A percentile compares a stretch with the other conserved stretches of the same genome.
These are phyloP conservation scores for Macrotyloma uniflorum DNA, from an alignment of 306 rosid species.

Conservation along the genomic window DNA sequence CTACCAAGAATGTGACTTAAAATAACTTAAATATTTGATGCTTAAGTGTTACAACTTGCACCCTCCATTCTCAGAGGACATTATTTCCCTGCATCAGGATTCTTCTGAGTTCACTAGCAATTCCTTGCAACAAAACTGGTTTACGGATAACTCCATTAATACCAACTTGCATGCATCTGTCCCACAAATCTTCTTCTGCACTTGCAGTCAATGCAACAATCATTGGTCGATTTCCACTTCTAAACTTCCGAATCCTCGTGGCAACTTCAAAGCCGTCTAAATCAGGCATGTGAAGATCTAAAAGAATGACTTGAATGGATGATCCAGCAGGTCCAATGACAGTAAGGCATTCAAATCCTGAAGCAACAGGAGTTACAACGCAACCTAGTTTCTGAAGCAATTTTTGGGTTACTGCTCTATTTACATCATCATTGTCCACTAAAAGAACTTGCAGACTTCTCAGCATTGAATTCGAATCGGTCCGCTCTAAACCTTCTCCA, in stretches of 20 bases:
- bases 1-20: slow-evolving; percentile 45
- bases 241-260: slow-evolving; percentile 65
- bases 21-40: slow-evolving; percentile 40
- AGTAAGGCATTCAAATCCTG: slow-evolving; percentile 89
- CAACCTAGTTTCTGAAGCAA: slow-evolving; percentile 95
- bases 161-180: slow-evolving; percentile 76
- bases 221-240: slow-evolving; percentile 84
- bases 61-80: slow-evolving; percentile 43
- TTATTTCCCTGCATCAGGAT: slow-evolving; percentile 75
- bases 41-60: slow-evolving; percentile 38
- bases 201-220: slow-evolving; percentile 74
- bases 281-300: slow-evolving; percentile 88
- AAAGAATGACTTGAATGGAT: slow-evolving; percentile 67
- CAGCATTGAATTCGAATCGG: slow-evolving; percentile 70
- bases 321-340: slow-evolving; percentile 65
- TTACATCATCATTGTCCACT: slow-evolving; percentile 85
- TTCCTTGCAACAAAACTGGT: slow-evolving; percentile 83
- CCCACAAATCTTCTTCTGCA: slow-evolving; percentile 85
- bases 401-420: slow-evolving; percentile 83
- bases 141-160: slow-evolving; percentile 82
- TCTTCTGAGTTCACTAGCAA: slow-evolving; percentile 78
- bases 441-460: slow-evolving; percentile 75
- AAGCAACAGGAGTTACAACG: slow-evolving; percentile 68
- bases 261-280: slow-evolving; percentile 91
- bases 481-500: slow-evolving; percentile 70